phyloP scores from a whole-genome alignment of 2,329 filamentous ascomycete genomes.

The Aspergillus sojae region DNA sequence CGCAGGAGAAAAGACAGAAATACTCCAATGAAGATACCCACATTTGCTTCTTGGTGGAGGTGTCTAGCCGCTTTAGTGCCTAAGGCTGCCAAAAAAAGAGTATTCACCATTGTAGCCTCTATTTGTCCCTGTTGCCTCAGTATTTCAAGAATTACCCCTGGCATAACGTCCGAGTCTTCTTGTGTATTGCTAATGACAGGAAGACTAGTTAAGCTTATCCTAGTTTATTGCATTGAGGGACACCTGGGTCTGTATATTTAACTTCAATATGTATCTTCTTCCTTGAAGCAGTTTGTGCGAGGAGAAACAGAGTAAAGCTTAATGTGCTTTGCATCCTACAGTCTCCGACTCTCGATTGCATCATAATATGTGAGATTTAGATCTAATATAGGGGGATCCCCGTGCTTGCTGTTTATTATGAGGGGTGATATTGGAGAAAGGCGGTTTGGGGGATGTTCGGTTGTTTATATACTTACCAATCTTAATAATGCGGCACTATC shows the following conservation, averaged over 20 bases:
- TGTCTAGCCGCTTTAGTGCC: conserved; percentile 13
- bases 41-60: conserved; percentile 7
- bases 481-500: not conserved
- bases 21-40: conserved; percentile 1
- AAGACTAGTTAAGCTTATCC: not conserved
- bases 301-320: not conserved
- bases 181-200: not conserved
- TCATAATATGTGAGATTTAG: not conserved
- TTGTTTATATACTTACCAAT: not conserved
- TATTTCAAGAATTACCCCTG: not conserved
- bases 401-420: not conserved
- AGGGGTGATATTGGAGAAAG: not conserved
- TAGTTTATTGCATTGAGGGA: not conserved
- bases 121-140: not conserved
- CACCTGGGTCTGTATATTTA: not conserved
- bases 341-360: not conserved
- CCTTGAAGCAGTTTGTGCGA: not conserved
- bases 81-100: conserved; percentile 4
- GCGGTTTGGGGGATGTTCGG: not conserved
- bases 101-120: not conserved
- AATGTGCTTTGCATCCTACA: not conserved
- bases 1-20: conserved; percentile 1
- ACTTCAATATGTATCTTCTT: not conserved
- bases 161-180: not conserved
- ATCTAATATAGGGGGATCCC: not conserved